phyloP scores from a whole-genome alignment of 2,329 filamentous ascomycete genomes.

The Colletotrichum sp. region DNA sequence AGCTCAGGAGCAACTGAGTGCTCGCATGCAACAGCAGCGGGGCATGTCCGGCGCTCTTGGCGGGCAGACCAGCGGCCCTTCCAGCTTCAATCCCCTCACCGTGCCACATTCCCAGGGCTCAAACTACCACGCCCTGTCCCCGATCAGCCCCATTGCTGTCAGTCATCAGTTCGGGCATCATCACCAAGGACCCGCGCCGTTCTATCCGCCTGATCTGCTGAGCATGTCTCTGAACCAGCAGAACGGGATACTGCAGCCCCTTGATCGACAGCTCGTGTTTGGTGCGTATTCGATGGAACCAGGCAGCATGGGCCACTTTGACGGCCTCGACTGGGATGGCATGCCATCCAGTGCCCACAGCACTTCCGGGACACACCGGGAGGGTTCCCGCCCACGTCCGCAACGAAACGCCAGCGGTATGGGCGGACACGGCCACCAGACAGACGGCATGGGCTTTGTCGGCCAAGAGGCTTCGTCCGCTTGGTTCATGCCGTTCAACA shows the following conservation, averaged over 20 bases:
- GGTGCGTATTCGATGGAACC: slow-evolving; percentile 69
- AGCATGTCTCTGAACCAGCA: slow-evolving; percentile 55
- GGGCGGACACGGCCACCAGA: slow-evolving; percentile 29
- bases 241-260: slow-evolving; percentile 64
- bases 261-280: slow-evolving; percentile 79
- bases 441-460: slow-evolving; percentile 19
- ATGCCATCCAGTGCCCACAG: slow-evolving; percentile 36
- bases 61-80: slow-evolving; percentile 44
- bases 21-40: slow-evolving; percentile 42
- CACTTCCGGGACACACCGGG: slow-evolving; percentile 27
- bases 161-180: slow-evolving; percentile 39
- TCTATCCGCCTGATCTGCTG: slow-evolving; percentile 60
- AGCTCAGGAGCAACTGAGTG: slow-evolving; percentile 38
- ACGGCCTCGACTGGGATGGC: slow-evolving; percentile 49
- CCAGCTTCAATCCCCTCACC: slow-evolving; percentile 45
- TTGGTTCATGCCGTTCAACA: slow-evolving; percentile 94
- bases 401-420: slow-evolving; percentile 32
- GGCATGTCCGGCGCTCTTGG: slow-evolving; percentile 47
- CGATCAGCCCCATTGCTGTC: slow-evolving; percentile 55
- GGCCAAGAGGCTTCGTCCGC: slow-evolving; percentile 64
- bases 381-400: background rate
- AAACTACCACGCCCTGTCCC: slow-evolving; percentile 54
- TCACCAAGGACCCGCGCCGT: slow-evolving; percentile 38
- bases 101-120: slow-evolving; percentile 45
- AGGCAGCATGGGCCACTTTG: slow-evolving; percentile 42